Base-by-base conservation (phyloP, 2,329 filamentous ascomycete genomes). In the Boeremia exigua region DNA sequence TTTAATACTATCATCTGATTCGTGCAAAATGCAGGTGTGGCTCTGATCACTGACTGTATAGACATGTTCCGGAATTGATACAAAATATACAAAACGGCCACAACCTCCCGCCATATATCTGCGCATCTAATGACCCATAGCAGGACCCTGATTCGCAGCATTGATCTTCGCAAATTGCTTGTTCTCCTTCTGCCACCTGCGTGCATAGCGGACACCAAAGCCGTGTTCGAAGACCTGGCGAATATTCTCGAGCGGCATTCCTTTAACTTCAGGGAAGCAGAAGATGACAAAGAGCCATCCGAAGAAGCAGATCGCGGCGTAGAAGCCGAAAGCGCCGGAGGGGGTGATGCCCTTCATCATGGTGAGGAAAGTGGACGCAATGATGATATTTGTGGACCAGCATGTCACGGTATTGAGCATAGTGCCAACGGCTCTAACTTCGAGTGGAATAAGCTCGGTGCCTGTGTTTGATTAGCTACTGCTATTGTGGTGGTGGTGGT, bases 331-430 rank as follows among this genome's bases (percentile, higher is more conserved):
- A 1, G 74, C 71, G 0, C 74, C 74, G 11, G 63, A 70, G 0
- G 73, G 72, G 0, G 73, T 75, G 48, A 75, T 72, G 5, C 65
- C 66, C 46, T 76, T 75, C 75, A 76, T 77, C 71, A 76, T 75
- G 6, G 69, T 68, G 12, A 77, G 49, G 66, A 77, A 76, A 0
- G 72, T 75, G 11, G 72, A 75, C 0, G 73, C 63, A n/a, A 77
- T 72, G 53, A 76, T 72, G 44, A 71, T 71, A 47, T 71, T 71
- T 11, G 67, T 68, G 1, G 62, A 65, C 73, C 74, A 76, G 64
- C 67, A 73, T 15, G 62, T 65, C 0, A 67, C 65, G 19, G 63
- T 72, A 25, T 73, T 63, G 53, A 73, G 54, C 72, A 76, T 77
- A 5, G 75, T 76, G 4, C 74, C 74, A 40, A 76, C 63, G 3